Evolutionary conservation across 2,329 filamentous ascomycete species (phyloP).

Genomic region (Ophiostoma piceae): DNA sequence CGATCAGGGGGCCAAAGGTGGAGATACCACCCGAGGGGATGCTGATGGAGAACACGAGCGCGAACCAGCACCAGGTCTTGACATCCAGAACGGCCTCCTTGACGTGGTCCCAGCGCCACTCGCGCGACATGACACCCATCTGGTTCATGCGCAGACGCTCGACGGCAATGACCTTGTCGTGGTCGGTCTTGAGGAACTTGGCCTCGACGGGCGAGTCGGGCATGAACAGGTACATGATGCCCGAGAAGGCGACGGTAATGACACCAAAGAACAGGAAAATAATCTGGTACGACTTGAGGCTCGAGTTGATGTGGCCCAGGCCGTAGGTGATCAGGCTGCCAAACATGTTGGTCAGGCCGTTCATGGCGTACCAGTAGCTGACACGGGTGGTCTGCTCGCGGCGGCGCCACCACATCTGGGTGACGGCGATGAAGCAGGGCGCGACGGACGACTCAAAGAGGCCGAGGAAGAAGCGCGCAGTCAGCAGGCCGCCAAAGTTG

Average conservation of each 20-base stretch:
- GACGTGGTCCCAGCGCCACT: constrained; percentile 49
- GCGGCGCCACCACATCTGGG: constrained; percentile 58
- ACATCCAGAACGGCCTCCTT: constrained; percentile 50
- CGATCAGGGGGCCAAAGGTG: constrained; percentile 49
- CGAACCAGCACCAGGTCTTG: constrained; percentile 58
- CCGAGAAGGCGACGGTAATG: constrained; percentile 44
- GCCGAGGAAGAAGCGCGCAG: constrained; percentile 39
- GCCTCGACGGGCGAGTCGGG: constrained; percentile 48
- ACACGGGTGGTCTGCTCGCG: constrained; percentile 54
- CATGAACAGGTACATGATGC: constrained; percentile 44
- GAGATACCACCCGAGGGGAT: constrained; percentile 53
- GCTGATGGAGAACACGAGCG: constrained; percentile 48
- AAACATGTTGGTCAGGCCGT: constrained; percentile 53
- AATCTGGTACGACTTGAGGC: constrained; percentile 41
- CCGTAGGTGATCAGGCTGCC: constrained; percentile 55
- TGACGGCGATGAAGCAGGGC: constrained; percentile 53
- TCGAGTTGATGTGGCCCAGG: constrained; percentile 51
- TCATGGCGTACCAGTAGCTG: constrained; percentile 57
- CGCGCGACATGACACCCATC: constrained; percentile 48
- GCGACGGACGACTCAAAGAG: constrained; percentile 37
- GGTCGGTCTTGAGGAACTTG: constrained; percentile 43
- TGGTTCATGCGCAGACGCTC: constrained; percentile 51
- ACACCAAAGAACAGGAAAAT: constrained; percentile 52
- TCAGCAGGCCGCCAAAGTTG: constrained; percentile 36
- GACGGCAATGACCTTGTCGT: constrained; percentile 50